phyloP scores from a whole-genome alignment of 148 eudicot species.

The Silene latifolia region DNA sequence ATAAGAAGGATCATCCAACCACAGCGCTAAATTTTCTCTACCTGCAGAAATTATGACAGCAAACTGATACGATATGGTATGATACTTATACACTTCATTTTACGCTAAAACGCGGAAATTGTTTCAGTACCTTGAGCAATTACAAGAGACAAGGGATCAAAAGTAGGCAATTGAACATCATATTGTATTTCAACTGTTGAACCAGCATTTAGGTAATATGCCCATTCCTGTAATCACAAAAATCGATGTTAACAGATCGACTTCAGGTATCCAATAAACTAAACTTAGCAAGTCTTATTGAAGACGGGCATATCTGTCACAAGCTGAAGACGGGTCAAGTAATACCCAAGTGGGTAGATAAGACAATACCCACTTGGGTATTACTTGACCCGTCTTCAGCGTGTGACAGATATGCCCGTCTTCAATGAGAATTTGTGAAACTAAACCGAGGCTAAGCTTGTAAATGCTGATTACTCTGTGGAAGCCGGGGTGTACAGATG shows the following conservation, averaged over 20 bases:
- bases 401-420: no score
- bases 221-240: constrained; percentile 47
- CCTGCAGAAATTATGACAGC: constrained; percentile 32
- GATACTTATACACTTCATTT: neutral
- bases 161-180: constrained; percentile 38
- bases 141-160: constrained; percentile 37
- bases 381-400: no score
- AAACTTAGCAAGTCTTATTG: no score
- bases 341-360: no score
- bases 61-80: neutral
- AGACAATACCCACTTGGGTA: no score
- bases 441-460: neutral
- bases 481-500: constrained; percentile 27
- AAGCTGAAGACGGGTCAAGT: no score
- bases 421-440: no score
- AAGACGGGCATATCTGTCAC: no score
- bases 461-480: constrained; percentile 29
- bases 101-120: neutral
- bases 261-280: neutral
- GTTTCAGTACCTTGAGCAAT: constrained; percentile 43
- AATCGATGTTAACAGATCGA: neutral
- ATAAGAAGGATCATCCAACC: constrained; percentile 49
- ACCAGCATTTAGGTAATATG: constrained; percentile 49
- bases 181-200: constrained; percentile 43
- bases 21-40: constrained; percentile 36